Conservation (phyloP, 768 basidiomycete genomes). For the Coprinellus micaceus region DNA sequence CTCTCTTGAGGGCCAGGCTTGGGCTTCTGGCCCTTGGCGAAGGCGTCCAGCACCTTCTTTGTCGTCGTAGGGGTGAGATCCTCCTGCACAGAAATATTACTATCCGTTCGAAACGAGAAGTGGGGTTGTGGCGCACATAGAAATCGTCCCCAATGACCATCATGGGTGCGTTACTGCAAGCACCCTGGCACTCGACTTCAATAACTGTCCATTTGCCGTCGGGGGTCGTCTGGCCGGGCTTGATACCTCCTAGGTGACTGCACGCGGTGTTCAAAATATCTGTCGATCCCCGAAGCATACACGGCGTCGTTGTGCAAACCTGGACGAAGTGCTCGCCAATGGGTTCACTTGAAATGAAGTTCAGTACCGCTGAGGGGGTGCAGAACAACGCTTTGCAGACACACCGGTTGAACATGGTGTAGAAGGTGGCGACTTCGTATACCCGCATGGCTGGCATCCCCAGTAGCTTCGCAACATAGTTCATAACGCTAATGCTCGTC, state of each 20-base stretch:
- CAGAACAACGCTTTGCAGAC: slow-evolving; percentile 14
- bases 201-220: slow-evolving; percentile 97
- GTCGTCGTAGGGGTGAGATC: slow-evolving; percentile 77
- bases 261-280: slow-evolving; percentile 85
- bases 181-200: slow-evolving; percentile 98
- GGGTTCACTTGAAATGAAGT: slow-evolving; percentile 61
- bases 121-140: slow-evolving; percentile 57
- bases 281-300: slow-evolving; percentile 91
- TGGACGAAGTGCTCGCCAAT: slow-evolving; percentile 94
- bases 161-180: slow-evolving; percentile 98
- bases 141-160: slow-evolving; percentile 94
- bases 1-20: slow-evolving; percentile 88
- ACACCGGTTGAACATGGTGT: slow-evolving; percentile 99
- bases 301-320: slow-evolving; percentile 98
- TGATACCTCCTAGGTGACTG: slow-evolving; percentile 75
- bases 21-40: slow-evolving; percentile 79
- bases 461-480: slow-evolving; percentile 90
- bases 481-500: slow-evolving; percentile 99
- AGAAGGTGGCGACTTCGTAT: slow-evolving; percentile 98
- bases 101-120: not conserved
- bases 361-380: not conserved
- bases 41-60: slow-evolving; percentile 74
- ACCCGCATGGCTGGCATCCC: slow-evolving; percentile 98
- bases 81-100: slow-evolving; percentile 47
- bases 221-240: slow-evolving; percentile 88